Percentiles rank a stretch among this genome's conserved stretches.
Conservation (phyloP, 176 grass and related monocot genomes). For the sorghum (Sorghum bicolor) region Sorghum_bicolor_NCBIv3 NC_012875.2:55476001-55476500, state of each 20-base stretch:
- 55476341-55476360: background rate
- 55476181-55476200: constrained; percentile 61
- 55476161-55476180: constrained; percentile 53
- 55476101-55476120: constrained; percentile 71
- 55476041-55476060: constrained; percentile 62
- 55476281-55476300: constrained; percentile 48
- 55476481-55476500: background rate
- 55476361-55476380: background rate
- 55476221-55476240: constrained; percentile 50
- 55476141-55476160: constrained; percentile 59
- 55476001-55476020: constrained; percentile 70
- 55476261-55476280: constrained; percentile 26
- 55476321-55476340: background rate
- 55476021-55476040: constrained; percentile 39
- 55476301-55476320: background rate
- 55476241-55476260: background rate
- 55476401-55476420: background rate
- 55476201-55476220: constrained; percentile 84
- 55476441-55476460: background rate
- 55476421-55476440: background rate
- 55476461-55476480: background rate
- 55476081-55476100: constrained; percentile 52
- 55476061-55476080: constrained; percentile 58
- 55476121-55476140: constrained; percentile 58
- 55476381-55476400: background rate